These are phyloP conservation scores for Graphilbum ipis-grandicollis DNA, from an alignment of 2,329 filamentous ascomycete genomes.

Conservation along the genomic window DNA sequence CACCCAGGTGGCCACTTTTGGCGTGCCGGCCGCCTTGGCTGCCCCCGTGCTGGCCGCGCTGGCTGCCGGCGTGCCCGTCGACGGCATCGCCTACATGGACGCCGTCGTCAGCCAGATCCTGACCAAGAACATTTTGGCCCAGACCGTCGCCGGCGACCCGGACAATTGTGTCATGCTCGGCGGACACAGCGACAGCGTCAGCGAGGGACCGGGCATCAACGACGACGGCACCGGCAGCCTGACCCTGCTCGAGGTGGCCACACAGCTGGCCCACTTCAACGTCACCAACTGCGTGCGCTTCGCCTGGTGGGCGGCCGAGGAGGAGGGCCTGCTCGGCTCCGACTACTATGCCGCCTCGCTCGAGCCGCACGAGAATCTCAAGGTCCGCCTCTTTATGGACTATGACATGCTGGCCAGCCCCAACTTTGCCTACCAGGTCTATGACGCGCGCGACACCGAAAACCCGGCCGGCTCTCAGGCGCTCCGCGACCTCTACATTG, in stretches of 20 bases:
- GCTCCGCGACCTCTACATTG: slow-evolving; percentile 47
- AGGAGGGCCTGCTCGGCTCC: slow-evolving; percentile 47
- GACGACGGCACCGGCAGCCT: slow-evolving; percentile 56
- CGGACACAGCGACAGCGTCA: slow-evolving; percentile 45
- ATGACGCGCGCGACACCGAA: slow-evolving; percentile 51
- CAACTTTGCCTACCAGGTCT: slow-evolving; percentile 52
- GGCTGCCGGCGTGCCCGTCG: slow-evolving; percentile 27
- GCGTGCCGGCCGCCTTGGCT: slow-evolving; percentile 43
- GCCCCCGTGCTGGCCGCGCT: slow-evolving; percentile 36
- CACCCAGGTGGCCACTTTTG: slow-evolving; percentile 50
- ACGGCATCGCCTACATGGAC: slow-evolving; percentile 42
- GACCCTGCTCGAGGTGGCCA: slow-evolving; percentile 44
- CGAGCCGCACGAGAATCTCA: slow-evolving; percentile 37
- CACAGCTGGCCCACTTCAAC: slow-evolving; percentile 35
- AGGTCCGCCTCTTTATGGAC: slow-evolving; percentile 50
- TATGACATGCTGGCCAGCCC: slow-evolving; percentile 54
- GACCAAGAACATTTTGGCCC: slow-evolving; percentile 45
- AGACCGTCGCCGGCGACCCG: slow-evolving; percentile 39
- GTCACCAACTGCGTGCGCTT: slow-evolving; percentile 51
- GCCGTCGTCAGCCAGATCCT: slow-evolving; percentile 33
- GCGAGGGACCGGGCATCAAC: slow-evolving; percentile 55
- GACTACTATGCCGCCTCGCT: slow-evolving; percentile 42
- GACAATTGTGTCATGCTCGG: slow-evolving; percentile 50
- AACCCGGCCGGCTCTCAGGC: slow-evolving; percentile 57
- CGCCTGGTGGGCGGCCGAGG: slow-evolving; percentile 51